Conservation (phyloP, 495 filamentous ascomycete species). For the Hypoxylon cercidicola region DNA sequence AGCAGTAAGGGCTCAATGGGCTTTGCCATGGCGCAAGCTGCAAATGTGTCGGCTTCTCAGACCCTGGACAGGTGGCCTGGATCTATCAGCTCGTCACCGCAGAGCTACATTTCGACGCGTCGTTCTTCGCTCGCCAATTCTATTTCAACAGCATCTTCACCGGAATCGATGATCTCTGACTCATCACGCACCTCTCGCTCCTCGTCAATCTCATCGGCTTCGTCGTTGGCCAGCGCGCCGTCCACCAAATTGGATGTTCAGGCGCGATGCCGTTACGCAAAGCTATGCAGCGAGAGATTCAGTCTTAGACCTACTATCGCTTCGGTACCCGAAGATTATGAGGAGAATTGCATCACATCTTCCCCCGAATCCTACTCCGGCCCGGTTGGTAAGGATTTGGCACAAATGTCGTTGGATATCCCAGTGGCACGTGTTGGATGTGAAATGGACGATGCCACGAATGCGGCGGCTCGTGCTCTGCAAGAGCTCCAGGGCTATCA, state of each 20-base stretch:
- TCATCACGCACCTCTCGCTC: conserved; percentile 77
- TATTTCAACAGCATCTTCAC: conserved; percentile 81
- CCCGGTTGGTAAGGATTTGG: conserved; percentile 63
- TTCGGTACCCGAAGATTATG: conserved; percentile 62
- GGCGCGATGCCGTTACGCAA: conserved; percentile 85
- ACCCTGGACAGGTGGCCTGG: conserved; percentile 67
- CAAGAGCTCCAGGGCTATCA: conserved; percentile 69
- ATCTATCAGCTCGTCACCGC: conserved; percentile 63
- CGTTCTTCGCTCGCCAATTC: conserved; percentile 82
- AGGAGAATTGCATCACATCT: conserved; percentile 65
- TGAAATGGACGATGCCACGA: conserved; percentile 59
- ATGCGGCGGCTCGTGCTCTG: conserved; percentile 77
- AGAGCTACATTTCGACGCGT: conserved; percentile 69
- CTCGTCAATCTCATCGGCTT: conserved; percentile 77
- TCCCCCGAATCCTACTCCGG: conserved; percentile 71
- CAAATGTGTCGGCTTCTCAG: conserved; percentile 69
- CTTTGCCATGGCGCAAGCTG: conserved; percentile 80
- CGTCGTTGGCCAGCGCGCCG: conserved; percentile 73
- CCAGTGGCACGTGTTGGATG: conserved; percentile 54
- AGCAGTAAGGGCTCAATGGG: conserved; percentile 70
- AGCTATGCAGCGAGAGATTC: conserved; percentile 65
- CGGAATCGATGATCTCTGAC: conserved; percentile 92
- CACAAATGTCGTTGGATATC: conserved; percentile 62
- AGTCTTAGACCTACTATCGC: conserved; percentile 58
- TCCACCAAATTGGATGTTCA: conserved; percentile 77